Base-by-base conservation (phyloP, 202 grass and related monocot genomes). In the Cymbopogon flexuosus region DNA sequence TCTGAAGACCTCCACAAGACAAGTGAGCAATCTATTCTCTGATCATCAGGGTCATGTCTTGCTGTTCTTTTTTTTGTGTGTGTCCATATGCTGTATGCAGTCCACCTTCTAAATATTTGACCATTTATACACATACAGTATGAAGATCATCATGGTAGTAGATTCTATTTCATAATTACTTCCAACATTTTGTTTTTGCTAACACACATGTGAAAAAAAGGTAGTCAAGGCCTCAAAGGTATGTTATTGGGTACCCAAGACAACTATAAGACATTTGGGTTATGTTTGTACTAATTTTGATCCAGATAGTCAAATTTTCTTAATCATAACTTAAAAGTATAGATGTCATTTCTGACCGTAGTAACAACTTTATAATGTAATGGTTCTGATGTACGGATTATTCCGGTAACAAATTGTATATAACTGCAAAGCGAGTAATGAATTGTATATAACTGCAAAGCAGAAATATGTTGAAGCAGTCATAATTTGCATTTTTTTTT, bases 1-100 rank as follows among this genome's bases (percentile, higher is more conserved):
- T 75, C 77, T 94, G 31, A 97, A 94, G 82, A 94, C 92, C 58
- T 94, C 94, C 36, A 97, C 88, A 2, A 83, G 94, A 84, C 88
- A 94, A 83, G 92, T 97, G 62, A 37, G 82, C 49, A 66, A 87
- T 61, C 23, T 43, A 15, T 65, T 41, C 2, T 13, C 15, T 83
- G 30, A 10, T 73, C 72, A 18, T 65, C 59, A 65, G 40, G 5
- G 64, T 74, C 37, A 5, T 34, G 13, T 74, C 14, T 42, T 85
- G 36, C 8, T 21, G n/a, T 37, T 52, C 3, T 34, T 64, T 45
- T 45, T 24, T 1, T 9, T 5, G 39, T 15, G 4, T 18, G 14
- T 33, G 0, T 36, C 49, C 16, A 66, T 66, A 10, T 11, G 14
- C 33, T 51, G 18, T 51, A 6, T 36, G 3, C 27, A 21, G 14